Base-by-base conservation (phyloP, 148 eudicot species). In the Arbutus unedo region DNA sequence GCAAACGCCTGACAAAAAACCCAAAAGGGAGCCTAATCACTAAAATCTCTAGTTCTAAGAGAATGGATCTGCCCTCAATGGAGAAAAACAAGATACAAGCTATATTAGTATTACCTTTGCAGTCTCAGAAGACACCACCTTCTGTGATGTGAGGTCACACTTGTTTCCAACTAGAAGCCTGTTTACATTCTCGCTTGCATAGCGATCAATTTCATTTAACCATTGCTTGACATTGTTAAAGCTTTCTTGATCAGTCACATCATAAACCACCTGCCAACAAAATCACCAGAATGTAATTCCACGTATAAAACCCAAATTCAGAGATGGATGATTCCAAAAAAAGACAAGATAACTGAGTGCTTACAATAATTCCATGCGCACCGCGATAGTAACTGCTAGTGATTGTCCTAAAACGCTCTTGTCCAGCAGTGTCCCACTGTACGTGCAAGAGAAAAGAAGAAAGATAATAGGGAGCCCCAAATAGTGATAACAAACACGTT, bases 391-490 rank as follows among this genome's bases (percentile, higher is more conserved):
- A 93, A 86, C 96, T 93, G 87, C 94, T 93, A 31, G 96, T 93
- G 70, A 93, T 93, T 66, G 96, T 93, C 83, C 96, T 88, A 82
- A 93, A 93, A 55, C 96, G 93, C 83, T 93, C 96, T 89, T 93
- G 96, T 70, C 96, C 96, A 82, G 94, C 94, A 82, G 96, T 93
- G 74, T 93, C 96, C 96, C 96, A 93, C 96, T 93, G 86, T 73
- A 83, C 53, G 74, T 16, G 38, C 66, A 84, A 79, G 10, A 45
- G 10, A 19, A 18, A 25, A 47, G 50, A 38, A 50, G 41, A 53
- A 77, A 79, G 7, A 8, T 4, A n/a, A 51, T 55, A 79, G 49
- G 10, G 2, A 68, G n/a, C 13, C 7, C 7, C 8, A 64, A 62
- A 25, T 8, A 23, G 38, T 9, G 4, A 11, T 19, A 19, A 59